Conservation (phyloP, 345 rosid species). For the Toxicodendron radicans region DNA sequence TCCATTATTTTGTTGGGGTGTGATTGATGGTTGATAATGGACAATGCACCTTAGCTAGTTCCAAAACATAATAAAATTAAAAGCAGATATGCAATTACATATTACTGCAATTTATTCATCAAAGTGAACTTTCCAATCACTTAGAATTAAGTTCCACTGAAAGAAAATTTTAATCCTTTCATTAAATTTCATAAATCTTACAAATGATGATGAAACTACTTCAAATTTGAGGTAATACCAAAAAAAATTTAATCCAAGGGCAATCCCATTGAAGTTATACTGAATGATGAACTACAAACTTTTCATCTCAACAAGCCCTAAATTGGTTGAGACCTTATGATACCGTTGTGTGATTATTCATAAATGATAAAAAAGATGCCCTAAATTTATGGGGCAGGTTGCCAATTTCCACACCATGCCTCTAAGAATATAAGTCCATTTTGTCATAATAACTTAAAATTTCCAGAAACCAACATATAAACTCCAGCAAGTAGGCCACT, state of each 20-base stretch:
- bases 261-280: background rate
- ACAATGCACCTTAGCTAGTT: too few relatives aligned
- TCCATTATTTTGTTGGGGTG: too few relatives aligned
- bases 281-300: background rate
- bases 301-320: background rate
- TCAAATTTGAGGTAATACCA: background rate
- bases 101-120: too few relatives aligned
- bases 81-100: too few relatives aligned
- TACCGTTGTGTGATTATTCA: background rate
- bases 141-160: too few relatives aligned
- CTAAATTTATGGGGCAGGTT: background rate
- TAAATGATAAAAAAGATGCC: background rate
- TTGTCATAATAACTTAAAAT: background rate
- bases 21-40: too few relatives aligned
- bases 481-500: background rate
- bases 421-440: background rate
- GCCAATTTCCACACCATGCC: background rate
- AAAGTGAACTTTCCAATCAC: too few relatives aligned
- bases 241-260: background rate
- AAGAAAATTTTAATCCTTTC: background rate
- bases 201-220: background rate
- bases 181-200: background rate
- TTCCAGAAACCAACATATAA: background rate
- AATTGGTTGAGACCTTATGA: background rate
- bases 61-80: too few relatives aligned